Conservation (phyloP, 768 basidiomycete genomes). For the Pleurotus cornucopiae region DNA sequence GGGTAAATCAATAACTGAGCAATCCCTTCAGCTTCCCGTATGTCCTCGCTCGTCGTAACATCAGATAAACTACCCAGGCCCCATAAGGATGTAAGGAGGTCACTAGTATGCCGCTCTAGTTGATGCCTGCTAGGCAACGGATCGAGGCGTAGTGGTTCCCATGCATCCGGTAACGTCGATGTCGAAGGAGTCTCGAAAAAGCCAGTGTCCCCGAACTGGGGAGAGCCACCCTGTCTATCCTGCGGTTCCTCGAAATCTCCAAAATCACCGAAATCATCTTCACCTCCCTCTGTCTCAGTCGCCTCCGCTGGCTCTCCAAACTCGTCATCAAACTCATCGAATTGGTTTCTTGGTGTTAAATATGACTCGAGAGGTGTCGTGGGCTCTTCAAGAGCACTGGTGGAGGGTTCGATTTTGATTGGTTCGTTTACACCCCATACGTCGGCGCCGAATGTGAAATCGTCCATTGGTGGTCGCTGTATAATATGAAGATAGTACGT, state of each 20-base stretch:
- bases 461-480: slow-evolving; percentile 46
- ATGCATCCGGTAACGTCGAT: slow-evolving; percentile 34
- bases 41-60: slow-evolving; percentile 62
- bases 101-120: slow-evolving; percentile 59
- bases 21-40: slow-evolving; percentile 78
- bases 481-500: too few relatives aligned
- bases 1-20: slow-evolving; percentile 73
- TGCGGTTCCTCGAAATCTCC: slow-evolving; percentile 79
- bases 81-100: slow-evolving; percentile 67
- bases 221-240: slow-evolving; percentile 18
- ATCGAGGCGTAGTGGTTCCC: slow-evolving; percentile 63
- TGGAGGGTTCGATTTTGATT: slow-evolving; percentile 20
- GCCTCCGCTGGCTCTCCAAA: slow-evolving; percentile 47
- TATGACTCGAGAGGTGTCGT: slow-evolving; percentile 5
- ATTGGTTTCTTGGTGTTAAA: slow-evolving; percentile 11
- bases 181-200: slow-evolving; percentile 33
- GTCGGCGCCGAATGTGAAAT: slow-evolving; percentile 65
- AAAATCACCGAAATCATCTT: slow-evolving; percentile 84
- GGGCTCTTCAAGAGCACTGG: slow-evolving; percentile 17
- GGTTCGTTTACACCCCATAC: slow-evolving; percentile 61
- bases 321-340: slow-evolving; percentile 56
- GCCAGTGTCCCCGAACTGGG: slow-evolving; percentile 30
- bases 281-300: slow-evolving; percentile 36
- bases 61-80: slow-evolving; percentile 42
- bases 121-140: slow-evolving; percentile 57